Conservation (phyloP, 2,329 filamentous ascomycete species). For the Neopestalotiopsis clavispora region DNA sequence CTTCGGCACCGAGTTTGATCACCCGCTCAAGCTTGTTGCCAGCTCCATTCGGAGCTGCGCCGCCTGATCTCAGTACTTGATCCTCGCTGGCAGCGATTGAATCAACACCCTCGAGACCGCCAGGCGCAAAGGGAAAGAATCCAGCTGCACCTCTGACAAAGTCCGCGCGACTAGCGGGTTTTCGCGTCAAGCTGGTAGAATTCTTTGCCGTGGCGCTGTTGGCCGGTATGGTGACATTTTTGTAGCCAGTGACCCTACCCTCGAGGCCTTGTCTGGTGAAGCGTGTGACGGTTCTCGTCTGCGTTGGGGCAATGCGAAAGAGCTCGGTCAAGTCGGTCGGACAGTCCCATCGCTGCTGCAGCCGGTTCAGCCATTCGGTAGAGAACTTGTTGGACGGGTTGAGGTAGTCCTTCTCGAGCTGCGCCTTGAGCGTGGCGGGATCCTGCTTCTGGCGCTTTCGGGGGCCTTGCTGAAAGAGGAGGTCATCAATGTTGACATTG, state of each 20-base stretch:
- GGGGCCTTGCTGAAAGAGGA: constrained; percentile 54
- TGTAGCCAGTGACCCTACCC: constrained; percentile 90
- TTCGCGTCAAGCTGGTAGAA: constrained; percentile 85
- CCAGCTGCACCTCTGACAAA: constrained; percentile 93
- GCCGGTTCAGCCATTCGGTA: constrained; percentile 81
- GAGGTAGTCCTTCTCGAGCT: constrained; percentile 79
- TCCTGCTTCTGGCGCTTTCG: constrained; percentile 53
- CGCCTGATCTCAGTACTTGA: constrained; percentile 64
- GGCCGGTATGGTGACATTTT: constrained; percentile 89
- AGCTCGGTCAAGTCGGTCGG: constrained; percentile 81
- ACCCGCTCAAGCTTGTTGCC: constrained; percentile 75
- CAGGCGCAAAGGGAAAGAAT: constrained; percentile 92
- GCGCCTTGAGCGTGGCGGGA: constrained; percentile 67
- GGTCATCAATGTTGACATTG: constrained; percentile 56
- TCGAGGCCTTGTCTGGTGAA: constrained; percentile 92
- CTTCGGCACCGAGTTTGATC: constrained; percentile 80
- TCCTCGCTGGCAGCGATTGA: constrained; percentile 85
- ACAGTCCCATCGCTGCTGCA: constrained; percentile 90
- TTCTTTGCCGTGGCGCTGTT: constrained; percentile 93
- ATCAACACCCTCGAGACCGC: constrained; percentile 85
- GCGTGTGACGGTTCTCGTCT: constrained; percentile 91
- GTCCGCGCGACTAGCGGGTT: constrained; percentile 84
- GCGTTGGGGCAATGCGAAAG: constrained; percentile 86
- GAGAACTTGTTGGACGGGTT: constrained; percentile 81
- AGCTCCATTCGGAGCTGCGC: constrained; percentile 45